Conservation (phyloP, 2,329 filamentous ascomycete genomes). For the Geosmithia morbida region DNA sequence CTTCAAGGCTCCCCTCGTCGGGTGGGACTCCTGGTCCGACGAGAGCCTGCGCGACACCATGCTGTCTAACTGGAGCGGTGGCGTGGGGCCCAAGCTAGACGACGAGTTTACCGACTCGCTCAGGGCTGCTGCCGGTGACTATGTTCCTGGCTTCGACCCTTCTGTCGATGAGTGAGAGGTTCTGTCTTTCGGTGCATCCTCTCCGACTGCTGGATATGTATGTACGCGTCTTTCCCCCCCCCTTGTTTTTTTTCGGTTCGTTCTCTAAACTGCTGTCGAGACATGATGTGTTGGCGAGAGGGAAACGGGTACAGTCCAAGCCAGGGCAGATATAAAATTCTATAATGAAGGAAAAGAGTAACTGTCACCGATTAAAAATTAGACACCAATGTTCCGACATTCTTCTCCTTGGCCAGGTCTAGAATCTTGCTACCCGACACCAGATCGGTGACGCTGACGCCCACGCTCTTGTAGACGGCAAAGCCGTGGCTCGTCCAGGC, state of each 20-base stretch:
- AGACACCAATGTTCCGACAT: slow-evolving; percentile 26
- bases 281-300: no score
- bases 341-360: no score
- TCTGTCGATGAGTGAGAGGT: slow-evolving; percentile 13
- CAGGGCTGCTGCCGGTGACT: slow-evolving; percentile 9
- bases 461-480: slow-evolving; percentile 57
- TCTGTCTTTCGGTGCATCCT: background rate
- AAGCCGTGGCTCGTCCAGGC: slow-evolving; percentile 50
- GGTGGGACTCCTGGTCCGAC: slow-evolving; percentile 14
- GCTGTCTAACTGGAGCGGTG: slow-evolving; percentile 11
- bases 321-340: no score
- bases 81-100: slow-evolving; percentile 14
- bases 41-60: slow-evolving; percentile 9
- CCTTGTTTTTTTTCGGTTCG: no score
- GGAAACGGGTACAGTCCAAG: no score
- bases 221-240: no score
- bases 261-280: no score
- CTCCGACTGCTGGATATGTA: no score
- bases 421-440: slow-evolving; percentile 46
- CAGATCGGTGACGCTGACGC: slow-evolving; percentile 54
- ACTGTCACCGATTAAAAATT: background rate
- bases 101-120: slow-evolving; percentile 11
- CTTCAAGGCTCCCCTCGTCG: slow-evolving; percentile 11
- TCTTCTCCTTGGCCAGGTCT: slow-evolving; percentile 35
- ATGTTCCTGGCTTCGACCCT: slow-evolving; percentile 17